phyloP scores from a whole-genome alignment of 345 rosid species.

The Turnera subulata region DNA sequence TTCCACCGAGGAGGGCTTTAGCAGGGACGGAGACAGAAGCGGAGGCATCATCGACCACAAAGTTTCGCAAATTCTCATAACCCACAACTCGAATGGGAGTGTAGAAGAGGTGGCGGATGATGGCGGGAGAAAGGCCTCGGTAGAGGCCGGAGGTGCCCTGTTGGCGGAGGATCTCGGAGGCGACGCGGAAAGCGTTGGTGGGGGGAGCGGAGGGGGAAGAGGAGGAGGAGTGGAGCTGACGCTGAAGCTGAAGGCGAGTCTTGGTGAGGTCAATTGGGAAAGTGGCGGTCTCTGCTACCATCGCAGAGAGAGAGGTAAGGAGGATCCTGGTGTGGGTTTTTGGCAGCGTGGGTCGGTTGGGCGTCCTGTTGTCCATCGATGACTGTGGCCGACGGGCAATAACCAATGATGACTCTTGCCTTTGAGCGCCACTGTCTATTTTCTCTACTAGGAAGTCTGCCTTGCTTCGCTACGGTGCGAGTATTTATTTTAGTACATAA shows the following conservation, averaged over 20 bases:
- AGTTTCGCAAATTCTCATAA: slow-evolving; percentile 67
- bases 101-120: slow-evolving; percentile 69
- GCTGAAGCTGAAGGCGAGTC: slow-evolving; percentile 83
- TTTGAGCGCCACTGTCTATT: too few relatives aligned
- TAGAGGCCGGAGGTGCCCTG: slow-evolving; percentile 59
- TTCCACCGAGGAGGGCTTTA: slow-evolving; percentile 67
- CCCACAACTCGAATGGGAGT: slow-evolving; percentile 81
- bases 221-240: slow-evolving; percentile 33
- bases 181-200: slow-evolving; percentile 47
- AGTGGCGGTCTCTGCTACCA: slow-evolving; percentile 74
- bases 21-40: slow-evolving; percentile 51
- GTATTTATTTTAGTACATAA: too few relatives aligned
- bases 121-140: slow-evolving; percentile 70
- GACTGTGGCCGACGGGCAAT: too few relatives aligned
- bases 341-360: slow-evolving; percentile 16
- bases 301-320: slow-evolving; percentile 70
- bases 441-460: too few relatives aligned
- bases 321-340: slow-evolving; percentile 34
- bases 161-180: slow-evolving; percentile 43
- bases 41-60: slow-evolving; percentile 17
- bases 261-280: slow-evolving; percentile 85
- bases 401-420: too few relatives aligned
- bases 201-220: slow-evolving; percentile 20
- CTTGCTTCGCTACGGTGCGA: too few relatives aligned
- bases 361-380: slow-evolving; percentile 6